These are phyloP conservation scores for Inga leiocalycina DNA, from an alignment of 306 rosid species.

Conservation along the genomic window DNA sequence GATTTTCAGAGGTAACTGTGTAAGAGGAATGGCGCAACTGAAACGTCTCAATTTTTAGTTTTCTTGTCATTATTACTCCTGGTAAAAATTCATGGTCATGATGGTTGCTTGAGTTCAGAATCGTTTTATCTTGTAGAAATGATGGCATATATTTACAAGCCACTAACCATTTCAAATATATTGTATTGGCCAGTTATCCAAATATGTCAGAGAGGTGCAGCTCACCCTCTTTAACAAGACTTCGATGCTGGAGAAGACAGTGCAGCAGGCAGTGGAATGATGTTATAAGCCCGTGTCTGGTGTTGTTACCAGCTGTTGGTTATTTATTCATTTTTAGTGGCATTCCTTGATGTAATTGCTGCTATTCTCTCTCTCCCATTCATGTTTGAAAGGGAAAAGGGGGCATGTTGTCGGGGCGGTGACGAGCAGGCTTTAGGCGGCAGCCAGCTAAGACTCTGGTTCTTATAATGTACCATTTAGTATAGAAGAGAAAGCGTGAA, in stretches of 20 bases:
- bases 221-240: slow-evolving; percentile 91
- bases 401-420: neutral
- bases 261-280: slow-evolving; percentile 48
- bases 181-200: slow-evolving; percentile 60
- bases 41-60: neutral
- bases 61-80: neutral
- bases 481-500: slow-evolving; percentile 30
- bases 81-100: slow-evolving; percentile 13
- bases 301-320: slow-evolving; percentile 45
- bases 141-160: neutral
- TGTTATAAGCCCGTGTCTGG: slow-evolving; percentile 24
- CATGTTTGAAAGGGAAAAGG: neutral
- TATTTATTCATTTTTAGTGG: slow-evolving; percentile 39
- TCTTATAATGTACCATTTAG: slow-evolving; percentile 53
- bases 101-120: slow-evolving; percentile 29
- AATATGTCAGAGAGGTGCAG: slow-evolving; percentile 85
- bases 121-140: slow-evolving; percentile 14
- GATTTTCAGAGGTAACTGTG: neutral
- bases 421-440: slow-evolving; percentile 13
- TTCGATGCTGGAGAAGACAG: slow-evolving; percentile 90
- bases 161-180: slow-evolving; percentile 20
- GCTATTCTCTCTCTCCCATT: slow-evolving; percentile 27
- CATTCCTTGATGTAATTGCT: slow-evolving; percentile 31
- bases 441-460: slow-evolving; percentile 43
- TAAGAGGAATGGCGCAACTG: slow-evolving; percentile 8